A percentile compares a stretch with the other conserved stretches of the same genome.
Evolutionary conservation across 306 rosid genomes (phyloP).

Genomic region (Sechiopsis laciniata): DNA sequence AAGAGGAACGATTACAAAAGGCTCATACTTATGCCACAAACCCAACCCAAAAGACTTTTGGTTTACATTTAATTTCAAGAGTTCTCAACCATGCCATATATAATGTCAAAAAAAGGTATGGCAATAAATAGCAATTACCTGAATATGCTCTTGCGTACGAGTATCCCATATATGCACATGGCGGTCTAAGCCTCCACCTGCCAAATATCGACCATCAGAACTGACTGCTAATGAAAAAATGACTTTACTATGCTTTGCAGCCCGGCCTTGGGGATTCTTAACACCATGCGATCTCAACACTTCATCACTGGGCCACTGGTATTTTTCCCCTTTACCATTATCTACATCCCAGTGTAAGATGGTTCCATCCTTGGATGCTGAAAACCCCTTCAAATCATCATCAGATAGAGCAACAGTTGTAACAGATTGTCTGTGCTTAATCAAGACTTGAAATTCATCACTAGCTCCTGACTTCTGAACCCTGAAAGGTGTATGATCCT

Average conservation of each 20-base stretch:
- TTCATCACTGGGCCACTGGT: conserved; percentile 65
- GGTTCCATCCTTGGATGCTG: conserved; percentile 85
- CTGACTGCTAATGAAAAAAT: conserved; percentile 68
- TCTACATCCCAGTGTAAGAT: conserved; percentile 87
- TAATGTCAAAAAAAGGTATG: not conserved
- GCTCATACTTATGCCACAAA: not conserved
- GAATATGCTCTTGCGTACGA: conserved; percentile 75
- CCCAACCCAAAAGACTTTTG: not conserved
- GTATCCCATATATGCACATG: conserved; percentile 97
- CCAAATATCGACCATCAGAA: conserved; percentile 85
- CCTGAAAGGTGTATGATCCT: conserved; percentile 33
- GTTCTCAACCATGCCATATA: not conserved
- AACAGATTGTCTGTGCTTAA: conserved; percentile 71
- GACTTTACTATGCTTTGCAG: conserved; percentile 59
- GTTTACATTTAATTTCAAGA: not conserved
- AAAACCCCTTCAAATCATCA: conserved; percentile 78
- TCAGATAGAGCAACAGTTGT: conserved; percentile 76
- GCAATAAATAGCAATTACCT: conserved; percentile 40
- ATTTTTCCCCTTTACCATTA: conserved; percentile 67
- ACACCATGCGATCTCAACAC: conserved; percentile 66
- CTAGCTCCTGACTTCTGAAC: conserved; percentile 46
- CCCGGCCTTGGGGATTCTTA: conserved; percentile 74
- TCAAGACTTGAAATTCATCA: conserved; percentile 52
- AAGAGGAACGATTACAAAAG: not conserved
- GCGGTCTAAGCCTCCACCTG: conserved; percentile 88